phyloP scores from a whole-genome alignment of 768 basidiomycete species.

The Tremella fuciformis region DNA sequence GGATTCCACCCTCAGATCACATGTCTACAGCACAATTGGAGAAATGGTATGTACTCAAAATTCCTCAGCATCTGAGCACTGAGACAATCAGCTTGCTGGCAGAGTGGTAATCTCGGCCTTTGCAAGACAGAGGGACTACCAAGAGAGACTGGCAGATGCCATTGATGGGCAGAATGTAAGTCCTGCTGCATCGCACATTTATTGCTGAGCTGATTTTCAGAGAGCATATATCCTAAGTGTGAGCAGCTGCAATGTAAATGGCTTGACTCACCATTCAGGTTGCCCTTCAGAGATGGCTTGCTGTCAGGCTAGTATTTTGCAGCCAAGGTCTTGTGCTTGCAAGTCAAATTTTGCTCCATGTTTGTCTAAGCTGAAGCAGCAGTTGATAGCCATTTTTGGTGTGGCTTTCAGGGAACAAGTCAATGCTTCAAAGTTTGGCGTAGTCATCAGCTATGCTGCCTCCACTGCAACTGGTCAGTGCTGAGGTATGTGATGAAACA shows the following conservation, averaged over 20 bases:
- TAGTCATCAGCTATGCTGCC: conserved; percentile 60
- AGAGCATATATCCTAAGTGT: conserved; percentile 17
- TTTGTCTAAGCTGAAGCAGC: neutral
- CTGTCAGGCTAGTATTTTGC: conserved; percentile 63
- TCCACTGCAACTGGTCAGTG: conserved; percentile 15
- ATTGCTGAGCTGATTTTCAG: conserved; percentile 13
- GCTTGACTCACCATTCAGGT: neutral
- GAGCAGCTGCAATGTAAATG: conserved; percentile 6
- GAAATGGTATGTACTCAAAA: conserved; percentile 22
- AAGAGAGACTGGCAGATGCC: conserved; percentile 9
- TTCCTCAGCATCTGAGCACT: too few species aligned
- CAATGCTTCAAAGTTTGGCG: conserved; percentile 62
- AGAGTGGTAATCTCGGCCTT: conserved; percentile 25
- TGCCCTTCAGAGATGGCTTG: conserved; percentile 56
- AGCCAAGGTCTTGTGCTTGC: conserved; percentile 63
- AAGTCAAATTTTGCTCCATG: neutral
- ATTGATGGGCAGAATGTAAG: conserved; percentile 20
- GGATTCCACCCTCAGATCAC: conserved; percentile 27
- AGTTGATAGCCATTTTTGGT: conserved; percentile 66
- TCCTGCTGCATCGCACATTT: neutral
- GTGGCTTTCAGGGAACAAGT: conserved; percentile 61
- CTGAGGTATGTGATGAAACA: neutral
- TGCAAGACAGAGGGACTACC: conserved; percentile 15
- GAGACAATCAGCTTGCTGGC: conserved; percentile 14
- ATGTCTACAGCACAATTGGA: conserved; percentile 33